phyloP scores from a whole-genome alignment of 164 flowering plant genomes.

The Macadamia tetraphylla region DNA sequence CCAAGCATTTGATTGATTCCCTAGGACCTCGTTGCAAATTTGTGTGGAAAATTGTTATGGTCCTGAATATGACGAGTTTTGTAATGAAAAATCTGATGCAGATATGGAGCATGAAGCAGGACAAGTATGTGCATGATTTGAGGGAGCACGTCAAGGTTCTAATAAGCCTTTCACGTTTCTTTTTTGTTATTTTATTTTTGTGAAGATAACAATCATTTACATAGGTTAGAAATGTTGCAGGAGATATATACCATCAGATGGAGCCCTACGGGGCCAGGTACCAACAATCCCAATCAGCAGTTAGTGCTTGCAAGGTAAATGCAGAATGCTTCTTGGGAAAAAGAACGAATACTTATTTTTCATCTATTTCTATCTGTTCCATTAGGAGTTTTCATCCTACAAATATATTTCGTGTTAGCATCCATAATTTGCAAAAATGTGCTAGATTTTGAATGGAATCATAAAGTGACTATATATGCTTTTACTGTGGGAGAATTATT shows the following conservation, averaged over 20 bases:
- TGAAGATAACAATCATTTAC: background rate
- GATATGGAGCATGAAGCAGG: conserved; percentile 96
- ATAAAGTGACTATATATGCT: too few species aligned
- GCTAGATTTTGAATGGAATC: too few species aligned
- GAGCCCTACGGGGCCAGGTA: conserved; percentile 95
- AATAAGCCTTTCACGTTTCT: background rate
- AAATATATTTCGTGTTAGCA: background rate
- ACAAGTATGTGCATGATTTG: conserved; percentile 71
- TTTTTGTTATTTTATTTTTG: background rate
- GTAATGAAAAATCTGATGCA: conserved; percentile 28
- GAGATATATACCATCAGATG: conserved; percentile 95
- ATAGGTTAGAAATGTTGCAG: conserved; percentile 30
- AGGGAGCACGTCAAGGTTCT: conserved; percentile 80
- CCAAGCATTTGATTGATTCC: background rate
- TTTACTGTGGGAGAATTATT: too few species aligned
- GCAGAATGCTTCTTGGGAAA: background rate
- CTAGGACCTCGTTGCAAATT: background rate
- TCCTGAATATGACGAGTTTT: background rate
- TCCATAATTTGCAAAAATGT: too few species aligned
- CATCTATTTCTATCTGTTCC: background rate
- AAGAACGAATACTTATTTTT: background rate
- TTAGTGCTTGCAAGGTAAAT: conserved; percentile 79
- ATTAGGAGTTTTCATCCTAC: too few species aligned
- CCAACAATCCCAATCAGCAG: conserved; percentile 80
- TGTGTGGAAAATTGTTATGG: background rate